Percentiles rank a stretch among this genome's conserved stretches.
Evolutionary conservation across 257 asterid genomes (phyloP).

Genomic region (Solanum stenotomum): DNA sequence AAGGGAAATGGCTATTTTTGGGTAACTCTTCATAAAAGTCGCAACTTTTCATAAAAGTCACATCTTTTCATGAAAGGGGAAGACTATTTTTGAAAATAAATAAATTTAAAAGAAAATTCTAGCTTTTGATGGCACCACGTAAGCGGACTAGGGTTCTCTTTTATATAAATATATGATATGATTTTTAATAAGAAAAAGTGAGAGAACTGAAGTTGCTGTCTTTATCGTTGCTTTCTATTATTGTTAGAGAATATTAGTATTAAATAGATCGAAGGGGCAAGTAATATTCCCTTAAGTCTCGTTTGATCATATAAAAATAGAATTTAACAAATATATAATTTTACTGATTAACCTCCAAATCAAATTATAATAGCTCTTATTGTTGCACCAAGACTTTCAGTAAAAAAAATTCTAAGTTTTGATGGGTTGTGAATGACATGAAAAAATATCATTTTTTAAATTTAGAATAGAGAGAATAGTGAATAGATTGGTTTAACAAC

Average conservation of each 20-base stretch:
- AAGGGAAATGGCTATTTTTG: no score
- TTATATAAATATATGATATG: no score
- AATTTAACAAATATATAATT: neutral
- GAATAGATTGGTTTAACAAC: neutral
- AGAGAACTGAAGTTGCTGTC: neutral
- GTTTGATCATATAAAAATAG: neutral
- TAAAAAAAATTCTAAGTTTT: neutral
- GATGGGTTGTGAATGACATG: neutral
- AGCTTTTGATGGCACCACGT: no score
- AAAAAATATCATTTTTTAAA: no score
- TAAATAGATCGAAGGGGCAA: neutral
- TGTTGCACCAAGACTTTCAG: neutral
- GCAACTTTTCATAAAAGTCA: no score
- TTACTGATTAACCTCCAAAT: neutral
- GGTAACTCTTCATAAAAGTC: no score
- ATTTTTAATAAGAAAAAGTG: neutral
- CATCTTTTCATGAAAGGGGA: no score
- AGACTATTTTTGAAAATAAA: no score
- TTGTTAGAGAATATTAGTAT: neutral
- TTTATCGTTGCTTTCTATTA: neutral
- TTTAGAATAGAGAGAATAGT: neutral
- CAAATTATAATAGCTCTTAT: neutral
- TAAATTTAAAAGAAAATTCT: no score
- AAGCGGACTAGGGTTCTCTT: no score
- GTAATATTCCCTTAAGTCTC: neutral